Base-by-base conservation (phyloP, 2,329 filamentous ascomycete species). In the Sarocladiaceae sp. region DNA sequence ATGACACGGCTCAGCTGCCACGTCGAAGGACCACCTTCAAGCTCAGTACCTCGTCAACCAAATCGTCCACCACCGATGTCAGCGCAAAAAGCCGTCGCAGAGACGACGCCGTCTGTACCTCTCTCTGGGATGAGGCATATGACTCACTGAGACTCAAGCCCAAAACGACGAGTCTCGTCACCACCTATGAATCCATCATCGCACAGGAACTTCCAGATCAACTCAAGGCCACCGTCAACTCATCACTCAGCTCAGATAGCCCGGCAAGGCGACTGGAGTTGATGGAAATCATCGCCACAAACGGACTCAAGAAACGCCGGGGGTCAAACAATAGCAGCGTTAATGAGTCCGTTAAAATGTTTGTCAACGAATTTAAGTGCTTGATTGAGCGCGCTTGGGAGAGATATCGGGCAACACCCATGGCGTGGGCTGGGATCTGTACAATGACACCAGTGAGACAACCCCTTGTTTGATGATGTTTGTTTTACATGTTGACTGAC, bases 351-450 rank as follows among this genome's bases (percentile, higher is more conserved):
- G 57, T 61, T 3, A 53, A 58, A 5, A 46, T 50, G 12, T 51
- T 61, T 33, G 46, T 66, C 5, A 52, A 59, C 3, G 47, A 51
- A 4, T 53, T 56, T 15, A 58, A 58, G 21, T 48, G 52, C 3
- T 54, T 50, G 1, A 53, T 65, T n/a, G 54, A 55, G 39, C 48
- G 46, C 12, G 31, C 58, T 10, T 45, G 58, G 34, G 44, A 52
- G 3, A 49, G 51, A 1, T 58, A 63, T 33, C 53, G 56, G 4
- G 55, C 57, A 3, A 52, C 59, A 6, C 55, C 57, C 7, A 47
- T 65, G 3, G 61, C 62, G 19, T 66, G 61, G 62, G 53, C 61
- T 3, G 63, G 63, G 11, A 52, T 66, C 21, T 64, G 60, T 48
- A 62, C 59, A 16, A 45, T 66, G 44, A 66, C 63, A 20, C 63